Conservation (phyloP, 1,284 basidiomycete species). For the Moesziomyces sp. region DNA sequence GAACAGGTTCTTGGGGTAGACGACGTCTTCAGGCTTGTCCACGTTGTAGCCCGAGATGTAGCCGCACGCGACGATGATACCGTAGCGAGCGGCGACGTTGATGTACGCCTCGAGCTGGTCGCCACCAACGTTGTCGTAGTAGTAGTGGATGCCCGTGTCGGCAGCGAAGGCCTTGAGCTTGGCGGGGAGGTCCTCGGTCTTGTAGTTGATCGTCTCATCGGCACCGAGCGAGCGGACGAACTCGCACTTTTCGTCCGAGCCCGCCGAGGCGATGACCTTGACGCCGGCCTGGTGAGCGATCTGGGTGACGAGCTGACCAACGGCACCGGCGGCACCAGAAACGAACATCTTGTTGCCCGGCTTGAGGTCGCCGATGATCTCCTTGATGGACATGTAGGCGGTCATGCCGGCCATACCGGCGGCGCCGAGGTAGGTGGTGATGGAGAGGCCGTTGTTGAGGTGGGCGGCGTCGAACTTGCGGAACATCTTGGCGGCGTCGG, state of each 20-base stretch:
- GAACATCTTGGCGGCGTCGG: constrained; percentile 6
- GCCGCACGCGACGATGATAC: constrained; percentile 51
- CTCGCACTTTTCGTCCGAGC: constrained; percentile 80
- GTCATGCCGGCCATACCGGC: constrained; percentile 68
- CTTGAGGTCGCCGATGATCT: constrained; percentile 52
- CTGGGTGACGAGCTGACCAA: constrained; percentile 71
- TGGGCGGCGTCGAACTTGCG: constrained; percentile 33
- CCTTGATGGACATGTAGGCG: constrained; percentile 61
- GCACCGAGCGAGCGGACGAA: constrained; percentile 87
- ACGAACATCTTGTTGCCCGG: constrained; percentile 57
- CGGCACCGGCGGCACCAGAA: constrained; percentile 58
- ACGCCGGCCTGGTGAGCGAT: constrained; percentile 69
- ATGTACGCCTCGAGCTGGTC: constrained; percentile 54
- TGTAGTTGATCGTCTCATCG: constrained; percentile 87
- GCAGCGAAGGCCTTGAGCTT: constrained; percentile 48
- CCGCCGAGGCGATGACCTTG: constrained; percentile 85
- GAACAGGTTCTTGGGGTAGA: constrained; percentile 52
- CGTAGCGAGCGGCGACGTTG: constrained; percentile 39
- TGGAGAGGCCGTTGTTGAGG: constrained; percentile 26
- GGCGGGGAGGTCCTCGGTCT: constrained; percentile 72
- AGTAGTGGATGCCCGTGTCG: constrained; percentile 48
- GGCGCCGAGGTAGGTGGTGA: constrained; percentile 65
- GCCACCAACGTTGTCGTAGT: constrained; percentile 58
- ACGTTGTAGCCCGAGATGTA: constrained; percentile 52
- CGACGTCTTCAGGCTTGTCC: constrained; percentile 45